Evolutionary conservation across 805 yeast species (phyloP).

Genomic region (Candida ulmi): DNA sequence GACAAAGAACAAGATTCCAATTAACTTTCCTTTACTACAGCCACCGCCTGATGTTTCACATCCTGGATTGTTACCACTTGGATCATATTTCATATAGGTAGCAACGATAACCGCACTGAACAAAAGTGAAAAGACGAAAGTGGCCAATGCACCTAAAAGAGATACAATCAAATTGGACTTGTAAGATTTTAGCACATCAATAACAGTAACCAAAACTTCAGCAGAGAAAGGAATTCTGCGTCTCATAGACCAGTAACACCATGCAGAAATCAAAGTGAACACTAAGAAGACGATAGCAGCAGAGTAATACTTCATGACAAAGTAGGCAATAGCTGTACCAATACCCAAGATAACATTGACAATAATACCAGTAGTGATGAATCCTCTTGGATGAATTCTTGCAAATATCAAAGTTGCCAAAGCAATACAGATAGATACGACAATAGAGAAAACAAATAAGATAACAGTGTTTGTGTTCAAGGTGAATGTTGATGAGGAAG

Average conservation of each 20-base stretch:
- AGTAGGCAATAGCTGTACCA: constrained; percentile 72
- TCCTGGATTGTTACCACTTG: constrained; percentile 43
- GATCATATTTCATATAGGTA: constrained; percentile 71
- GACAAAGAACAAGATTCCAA: constrained; percentile 66
- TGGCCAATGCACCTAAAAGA: constrained; percentile 49
- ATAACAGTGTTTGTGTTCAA: constrained; percentile 72
- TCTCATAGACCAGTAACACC: constrained; percentile 70
- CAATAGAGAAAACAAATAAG: constrained; percentile 59
- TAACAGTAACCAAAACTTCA: constrained; percentile 60
- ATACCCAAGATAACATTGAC: constrained; percentile 62
- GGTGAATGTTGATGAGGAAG: constrained; percentile 46
- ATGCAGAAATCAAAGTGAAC: constrained; percentile 59
- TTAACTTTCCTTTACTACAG: constrained; percentile 53
- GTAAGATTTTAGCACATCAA: constrained; percentile 67
- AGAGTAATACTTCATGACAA: constrained; percentile 63
- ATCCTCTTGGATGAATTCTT: constrained; percentile 55
- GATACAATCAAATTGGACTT: constrained; percentile 67
- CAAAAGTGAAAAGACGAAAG: constrained; percentile 59
- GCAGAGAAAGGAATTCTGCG: constrained; percentile 70
- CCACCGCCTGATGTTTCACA: constrained; percentile 47
- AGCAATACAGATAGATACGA: constrained; percentile 55
- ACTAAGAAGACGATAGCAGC: constrained; percentile 74
- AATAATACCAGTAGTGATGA: constrained; percentile 64
- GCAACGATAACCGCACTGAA: constrained; percentile 68
- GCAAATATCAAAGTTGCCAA: constrained; percentile 53